Evolutionary conservation across 1,139 yeast genomes (phyloP), one percentile per base, ranked within the genome.

Genomic region (Zygotorulaspora mrakii): DNA sequence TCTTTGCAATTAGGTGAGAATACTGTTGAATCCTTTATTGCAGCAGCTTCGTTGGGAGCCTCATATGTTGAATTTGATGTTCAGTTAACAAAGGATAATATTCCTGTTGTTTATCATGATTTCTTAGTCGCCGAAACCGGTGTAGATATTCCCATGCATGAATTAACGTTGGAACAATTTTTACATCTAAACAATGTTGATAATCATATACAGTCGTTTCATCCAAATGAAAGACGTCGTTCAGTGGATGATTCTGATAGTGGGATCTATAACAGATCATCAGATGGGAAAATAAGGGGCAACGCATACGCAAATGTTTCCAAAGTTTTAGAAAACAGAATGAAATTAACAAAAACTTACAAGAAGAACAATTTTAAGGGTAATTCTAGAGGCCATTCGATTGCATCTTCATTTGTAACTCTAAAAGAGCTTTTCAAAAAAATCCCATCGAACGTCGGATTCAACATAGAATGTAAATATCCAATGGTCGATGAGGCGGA

Each of bases 401-500:
- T 91, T 58, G 96, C 96, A 10, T 85, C 96, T 0, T 82, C 86
- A 24, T 91, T 91, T 62, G 95, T 89, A 4, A 88, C 97, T 0
- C 70, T 91, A 48, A 82, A 78, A 53, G 96, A 89, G 51, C 73
- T 88, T 37, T 87, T 91, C 68, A 74, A 75, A 55, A 85, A 85
- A 49, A 67, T 91, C 18, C 97, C 97, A 0, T 69, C 72, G 43
- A 76, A 74, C 47, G 94, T 89, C 16, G 98, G 98, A 0, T 89
- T 91, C 67, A 91, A 91, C 58, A 87, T 91, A 48, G 98, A 91
- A 62, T 79, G 94, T 64, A 91, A 88, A 60, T 91, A 88, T 59
- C 97, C 98, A 3, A 86, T 91, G 95, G 71, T 87, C 43, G 95
- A 87, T 61, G 97, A 91, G 65, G 91, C 95, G 0, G 86, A 88